A percentile compares a stretch with the other conserved stretches of the same genome.
phyloP scores from a whole-genome alignment of 768 basidiomycete species.

The Termitomyces sp. region DNA sequence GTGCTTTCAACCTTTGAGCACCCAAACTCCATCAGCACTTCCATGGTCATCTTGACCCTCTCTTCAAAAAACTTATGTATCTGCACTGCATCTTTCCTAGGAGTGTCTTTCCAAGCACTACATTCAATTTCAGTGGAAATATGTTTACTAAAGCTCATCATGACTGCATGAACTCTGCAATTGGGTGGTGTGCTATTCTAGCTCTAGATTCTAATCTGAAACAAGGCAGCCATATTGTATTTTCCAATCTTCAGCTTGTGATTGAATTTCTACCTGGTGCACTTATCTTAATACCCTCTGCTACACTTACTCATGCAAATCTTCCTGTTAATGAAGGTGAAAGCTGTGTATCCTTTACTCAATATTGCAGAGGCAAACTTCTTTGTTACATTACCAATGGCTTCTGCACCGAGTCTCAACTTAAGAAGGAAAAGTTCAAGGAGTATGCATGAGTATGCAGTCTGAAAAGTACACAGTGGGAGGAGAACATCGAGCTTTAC shows the following conservation, averaged over 20 bases:
- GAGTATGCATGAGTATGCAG: neutral
- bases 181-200: constrained; percentile 28
- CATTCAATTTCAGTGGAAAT: constrained; percentile 36
- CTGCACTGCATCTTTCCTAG: neutral
- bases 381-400: constrained; percentile 24
- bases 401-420: constrained; percentile 2
- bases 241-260: constrained; percentile 21
- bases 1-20: neutral
- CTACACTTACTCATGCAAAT: constrained; percentile 21
- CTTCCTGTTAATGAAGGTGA: too few relatives aligned
- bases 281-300: constrained; percentile 30
- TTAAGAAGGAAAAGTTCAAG: neutral
- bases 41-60: neutral
- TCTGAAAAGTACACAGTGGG: neutral
- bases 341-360: too few relatives aligned
- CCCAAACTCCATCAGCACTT: neutral
- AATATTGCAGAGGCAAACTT: constrained; percentile 23
- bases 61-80: too few relatives aligned
- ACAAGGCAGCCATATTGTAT: too few relatives aligned
- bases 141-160: too few relatives aligned
- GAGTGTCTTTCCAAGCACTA: constrained; percentile 1
- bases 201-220: constrained; percentile 22
- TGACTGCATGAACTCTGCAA: constrained; percentile 27
- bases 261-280: constrained; percentile 10
- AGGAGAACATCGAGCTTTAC: neutral